Percentiles rank a stretch among this genome's conserved stretches.
phyloP scores from a whole-genome alignment of 495 filamentous ascomycete species.

The Aspergillus kassunensis region DNA sequence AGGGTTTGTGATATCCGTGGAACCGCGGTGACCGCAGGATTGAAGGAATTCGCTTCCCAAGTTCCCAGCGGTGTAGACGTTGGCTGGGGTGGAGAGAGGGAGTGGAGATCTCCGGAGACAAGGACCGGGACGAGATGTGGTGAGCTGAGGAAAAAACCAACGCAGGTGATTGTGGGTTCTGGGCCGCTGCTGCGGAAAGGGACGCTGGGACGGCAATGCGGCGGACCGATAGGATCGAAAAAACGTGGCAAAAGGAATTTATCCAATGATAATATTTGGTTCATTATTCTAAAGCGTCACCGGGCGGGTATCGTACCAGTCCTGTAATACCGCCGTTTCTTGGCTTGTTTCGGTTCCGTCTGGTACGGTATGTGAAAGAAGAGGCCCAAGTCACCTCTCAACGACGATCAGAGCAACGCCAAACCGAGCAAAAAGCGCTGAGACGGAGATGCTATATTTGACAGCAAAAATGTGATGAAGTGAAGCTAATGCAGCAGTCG shows the following conservation, averaged over 20 bases:
- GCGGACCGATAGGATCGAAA: slow-evolving; percentile 35
- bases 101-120: slow-evolving; percentile 14
- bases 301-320: slow-evolving; percentile 6
- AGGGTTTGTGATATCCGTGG: slow-evolving; percentile 6
- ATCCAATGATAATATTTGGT: neutral
- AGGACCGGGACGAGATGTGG: slow-evolving; percentile 3
- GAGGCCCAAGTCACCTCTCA: neutral
- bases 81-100: slow-evolving; percentile 14
- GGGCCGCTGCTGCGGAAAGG: slow-evolving; percentile 28
- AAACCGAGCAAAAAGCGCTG: neutral
- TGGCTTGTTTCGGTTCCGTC: slow-evolving; percentile 8
- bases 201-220: slow-evolving; percentile 43
- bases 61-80: slow-evolving; percentile 18
- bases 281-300: neutral
- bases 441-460: neutral
- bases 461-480: slow-evolving; percentile 3
- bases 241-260: slow-evolving; percentile 33
- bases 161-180: slow-evolving; percentile 22
- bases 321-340: slow-evolving; percentile 12
- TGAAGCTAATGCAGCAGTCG: slow-evolving; percentile 10
- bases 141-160: slow-evolving; percentile 10
- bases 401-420: neutral
- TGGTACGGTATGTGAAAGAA: slow-evolving; percentile 13
- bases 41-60: too few species aligned
- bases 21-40: slow-evolving; percentile 10